Evolutionary conservation across 2,329 filamentous ascomycete species (phyloP), one percentile per base, ranked within the genome.

Genomic region (Orbilia blumenaviensis): DNA sequence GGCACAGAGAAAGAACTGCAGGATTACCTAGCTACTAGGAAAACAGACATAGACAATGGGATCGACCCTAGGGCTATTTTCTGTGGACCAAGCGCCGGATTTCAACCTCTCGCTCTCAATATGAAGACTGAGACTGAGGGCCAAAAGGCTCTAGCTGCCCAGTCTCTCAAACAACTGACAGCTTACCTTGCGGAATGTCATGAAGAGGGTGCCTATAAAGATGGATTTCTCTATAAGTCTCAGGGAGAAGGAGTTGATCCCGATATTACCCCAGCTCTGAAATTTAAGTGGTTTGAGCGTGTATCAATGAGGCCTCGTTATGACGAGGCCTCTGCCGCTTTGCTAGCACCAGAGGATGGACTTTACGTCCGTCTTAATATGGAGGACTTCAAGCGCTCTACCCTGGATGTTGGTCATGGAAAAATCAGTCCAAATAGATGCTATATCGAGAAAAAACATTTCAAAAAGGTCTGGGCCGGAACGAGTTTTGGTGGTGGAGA

Each of bases 381-480:
- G 36, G 23, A 18, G 1, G 56, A 61, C 23, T 61, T 61, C 23
- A 44, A 29, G 7, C n/a, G 44, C 10, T 61, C 56, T 3, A 44
- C 56, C 3, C 36, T 61, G 4, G 23, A 32, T 21, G 8, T 18
- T n/a, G 36, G 25, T 1, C 14, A 29, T 21, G 56, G 34, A 2
- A 0, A 0, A 16, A 29, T 8, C 3, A 32, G 14, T n/a, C 56
- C 56, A 9, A 42, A 32, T 2, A 27, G 56, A 21, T 61, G 56
- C 12, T 61, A 61, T 16, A 61, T 61, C 12, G 56, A 61, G 21
- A 61, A 61, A 12, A 36, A 42, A 18, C 56, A 61, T 18, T 61
- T 61, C 29, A 61, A 44, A 36, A 42, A 21, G 14, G 29, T 61
- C 21, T 61, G 56, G 56, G 21, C 12, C 7, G 18, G 18, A 7